Conservation (phyloP, 169 alveolate species). For the Miamiensis avidus region DNA sequence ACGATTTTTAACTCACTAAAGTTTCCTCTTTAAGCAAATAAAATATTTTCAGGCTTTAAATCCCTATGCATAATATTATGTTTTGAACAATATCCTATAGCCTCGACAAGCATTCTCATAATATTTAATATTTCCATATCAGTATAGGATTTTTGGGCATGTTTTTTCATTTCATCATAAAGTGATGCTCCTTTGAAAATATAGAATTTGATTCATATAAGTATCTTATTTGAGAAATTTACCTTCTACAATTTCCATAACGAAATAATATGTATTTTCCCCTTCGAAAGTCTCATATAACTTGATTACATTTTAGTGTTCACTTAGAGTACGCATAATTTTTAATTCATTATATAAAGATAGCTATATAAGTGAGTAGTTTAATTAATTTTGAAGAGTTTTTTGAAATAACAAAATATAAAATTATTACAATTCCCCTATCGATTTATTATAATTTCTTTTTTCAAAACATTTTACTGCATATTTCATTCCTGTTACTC, state of each 20-base stretch:
- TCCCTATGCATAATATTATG: slow-evolving; percentile 78
- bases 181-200: slow-evolving; percentile 39
- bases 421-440: slow-evolving; percentile 4
- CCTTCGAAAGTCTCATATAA: slow-evolving; percentile 65
- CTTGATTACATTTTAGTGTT: slow-evolving; percentile 67
- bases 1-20: slow-evolving; percentile 53
- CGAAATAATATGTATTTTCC: slow-evolving; percentile 49
- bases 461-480: slow-evolving; percentile 27
- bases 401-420: neutral
- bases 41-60: slow-evolving; percentile 79
- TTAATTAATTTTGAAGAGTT: neutral
- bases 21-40: slow-evolving; percentile 55
- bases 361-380: neutral
- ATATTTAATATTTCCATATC: slow-evolving; percentile 57
- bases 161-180: slow-evolving; percentile 54
- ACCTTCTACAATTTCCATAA: slow-evolving; percentile 63
- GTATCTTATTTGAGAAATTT: no score
- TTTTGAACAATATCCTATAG: slow-evolving; percentile 61
- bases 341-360: slow-evolving; percentile 38
- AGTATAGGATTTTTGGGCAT: slow-evolving; percentile 39
- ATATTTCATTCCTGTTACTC: slow-evolving; percentile 29
- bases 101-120: slow-evolving; percentile 55
- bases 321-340: slow-evolving; percentile 39
- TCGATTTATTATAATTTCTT: slow-evolving; percentile 16
- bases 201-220: no score